Evolutionary conservation across 371 early-diverging fungal genomes (phyloP).

Genomic region (Syncephalis fuscata): DNA sequence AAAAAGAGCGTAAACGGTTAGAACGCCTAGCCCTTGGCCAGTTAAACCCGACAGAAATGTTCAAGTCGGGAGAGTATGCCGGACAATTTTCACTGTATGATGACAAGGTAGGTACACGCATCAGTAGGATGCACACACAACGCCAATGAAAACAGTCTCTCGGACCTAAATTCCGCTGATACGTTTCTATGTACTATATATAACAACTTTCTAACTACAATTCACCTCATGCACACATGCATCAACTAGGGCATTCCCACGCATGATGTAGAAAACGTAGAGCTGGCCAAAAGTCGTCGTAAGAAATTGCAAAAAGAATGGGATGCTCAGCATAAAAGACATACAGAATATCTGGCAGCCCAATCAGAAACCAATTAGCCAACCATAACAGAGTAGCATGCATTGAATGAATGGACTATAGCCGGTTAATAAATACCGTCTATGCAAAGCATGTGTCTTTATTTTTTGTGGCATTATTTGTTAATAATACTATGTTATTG

Average conservation of each 20-base stretch:
- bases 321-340: too few relatives aligned
- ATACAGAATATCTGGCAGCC: constrained; percentile 44
- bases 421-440: too few relatives aligned
- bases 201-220: too few relatives aligned
- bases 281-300: constrained; percentile 58
- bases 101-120: constrained; percentile 18
- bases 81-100: constrained; percentile 65
- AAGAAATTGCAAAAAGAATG: constrained; percentile 20
- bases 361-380: background rate
- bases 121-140: too few relatives aligned
- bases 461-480: too few relatives aligned
- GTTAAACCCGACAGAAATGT: constrained; percentile 60
- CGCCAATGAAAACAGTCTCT: too few relatives aligned
- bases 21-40: constrained; percentile 64
- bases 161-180: too few relatives aligned
- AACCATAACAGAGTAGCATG: too few relatives aligned
- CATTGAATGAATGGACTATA: too few relatives aligned
- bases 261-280: constrained; percentile 61
- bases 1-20: constrained; percentile 39
- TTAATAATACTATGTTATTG: too few relatives aligned
- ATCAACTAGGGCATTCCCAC: constrained; percentile 59
- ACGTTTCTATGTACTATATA: too few relatives aligned
- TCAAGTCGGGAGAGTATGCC: constrained; percentile 30
- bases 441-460: too few relatives aligned
- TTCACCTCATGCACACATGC: background rate